Evolutionary conservation across 2,329 filamentous ascomycete species (phyloP), one percentile per base, ranked within the genome.

Genomic region (Fusarium paranaense): DNA sequence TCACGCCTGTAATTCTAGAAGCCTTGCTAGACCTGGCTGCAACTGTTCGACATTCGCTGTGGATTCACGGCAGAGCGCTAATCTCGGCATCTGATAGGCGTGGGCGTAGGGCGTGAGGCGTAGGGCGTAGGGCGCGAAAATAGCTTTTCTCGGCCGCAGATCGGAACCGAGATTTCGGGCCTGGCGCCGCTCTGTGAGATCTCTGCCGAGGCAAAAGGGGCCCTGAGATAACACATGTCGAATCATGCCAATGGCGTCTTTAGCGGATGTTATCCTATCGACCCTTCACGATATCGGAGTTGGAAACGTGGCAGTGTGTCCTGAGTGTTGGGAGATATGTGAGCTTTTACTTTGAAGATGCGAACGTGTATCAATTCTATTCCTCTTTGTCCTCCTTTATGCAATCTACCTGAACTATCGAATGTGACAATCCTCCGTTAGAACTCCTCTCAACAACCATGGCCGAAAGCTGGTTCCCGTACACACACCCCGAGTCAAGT

Each of bases 401-500:
- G 4, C 52, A 42, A 40, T 72, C 64, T 16, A 72, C 68, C 9
- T 74, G 68, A 11, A 69, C 50, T 18, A 74, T 59, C 2, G 69
- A 71, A 58, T 78, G 74, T 5, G 58, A 14, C 6, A 75, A 33
- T 0, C 54, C 64, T 9, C 22, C 40, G 1, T 35, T 13, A 1
- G 18, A 6, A 0, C 2, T 58, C 6, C 11, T 61, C 6, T 62
- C 47, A 8, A 78, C 16, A 1, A 78, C 42, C 66, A 78, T 62
- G 0, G 76, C 74, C 2, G 76, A 69, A 13, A 78, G 47, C 2
- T 52, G 67, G 8, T 68, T 72, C 3, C 94, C 95, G 68, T 89
- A 90, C 0, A 94, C 90, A 79, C 95, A 98, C 0, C 91, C 92
- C 0, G 92, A 93, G 80, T 98, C 95, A 25, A 98, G 85, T 0